These are phyloP conservation scores for Botryosphaeria dothidea DNA, from an alignment of 2,329 filamentous ascomycete genomes.

Conservation along the genomic window DNA sequence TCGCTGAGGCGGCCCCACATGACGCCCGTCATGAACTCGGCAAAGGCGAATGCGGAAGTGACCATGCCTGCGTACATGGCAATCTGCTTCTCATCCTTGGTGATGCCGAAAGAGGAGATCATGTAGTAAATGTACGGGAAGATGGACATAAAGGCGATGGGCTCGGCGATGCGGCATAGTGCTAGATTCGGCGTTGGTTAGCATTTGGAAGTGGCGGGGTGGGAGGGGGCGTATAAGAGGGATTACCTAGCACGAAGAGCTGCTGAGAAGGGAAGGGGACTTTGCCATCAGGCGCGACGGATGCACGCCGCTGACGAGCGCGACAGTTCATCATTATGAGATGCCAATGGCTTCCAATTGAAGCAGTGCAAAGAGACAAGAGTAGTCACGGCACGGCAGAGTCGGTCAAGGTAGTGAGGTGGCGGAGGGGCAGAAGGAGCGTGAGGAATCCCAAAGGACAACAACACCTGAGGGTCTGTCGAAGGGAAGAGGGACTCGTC, in stretches of 20 bases:
- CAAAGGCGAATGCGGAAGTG: slow-evolving; percentile 92
- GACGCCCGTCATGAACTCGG: slow-evolving; percentile 89
- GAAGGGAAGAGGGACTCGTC: slow-evolving; percentile 9
- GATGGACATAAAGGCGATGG: slow-evolving; percentile 99
- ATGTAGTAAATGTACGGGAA: slow-evolving; percentile 99
- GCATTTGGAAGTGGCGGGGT: neutral
- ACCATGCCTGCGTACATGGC: slow-evolving; percentile 94
- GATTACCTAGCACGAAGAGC: slow-evolving; percentile 57
- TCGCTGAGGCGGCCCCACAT: slow-evolving; percentile 94
- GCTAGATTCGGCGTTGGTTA: slow-evolving; percentile 51
- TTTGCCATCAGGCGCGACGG: slow-evolving; percentile 23
- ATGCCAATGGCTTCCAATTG: slow-evolving; percentile 15
- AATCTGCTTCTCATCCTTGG: slow-evolving; percentile 75
- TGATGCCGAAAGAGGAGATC: slow-evolving; percentile 88
- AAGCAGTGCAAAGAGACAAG: neutral
- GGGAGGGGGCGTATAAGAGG: neutral
- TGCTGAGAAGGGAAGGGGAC: slow-evolving; percentile 59
- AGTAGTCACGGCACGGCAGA: neutral
- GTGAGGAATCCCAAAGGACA: slow-evolving; percentile 14
- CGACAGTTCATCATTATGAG: slow-evolving; percentile 15
- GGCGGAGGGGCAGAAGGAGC: slow-evolving; percentile 3
- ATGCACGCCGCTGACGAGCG: slow-evolving; percentile 12
- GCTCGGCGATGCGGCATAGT: slow-evolving; percentile 93
- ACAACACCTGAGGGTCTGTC: slow-evolving; percentile 9
- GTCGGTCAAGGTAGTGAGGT: neutral